Conservation (phyloP, 2,329 filamentous ascomycete species). For the Alternaria infectoria region DNA sequence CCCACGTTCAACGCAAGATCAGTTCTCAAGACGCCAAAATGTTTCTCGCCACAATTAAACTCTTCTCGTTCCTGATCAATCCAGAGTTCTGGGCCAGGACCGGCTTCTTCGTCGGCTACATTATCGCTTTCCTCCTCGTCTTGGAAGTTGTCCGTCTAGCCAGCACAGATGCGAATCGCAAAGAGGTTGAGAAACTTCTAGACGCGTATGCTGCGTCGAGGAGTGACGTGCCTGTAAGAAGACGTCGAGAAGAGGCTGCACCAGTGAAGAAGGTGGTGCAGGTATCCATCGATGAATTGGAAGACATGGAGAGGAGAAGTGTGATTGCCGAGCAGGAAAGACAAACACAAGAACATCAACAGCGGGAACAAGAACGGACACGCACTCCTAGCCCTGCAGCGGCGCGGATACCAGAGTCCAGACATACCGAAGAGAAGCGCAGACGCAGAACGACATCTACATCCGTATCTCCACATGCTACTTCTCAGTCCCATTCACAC, state of each 20-base stretch:
- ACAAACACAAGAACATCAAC: background rate
- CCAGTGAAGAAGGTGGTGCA: background rate
- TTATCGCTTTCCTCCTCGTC: conserved; percentile 26
- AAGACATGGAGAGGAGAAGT: conserved; percentile 10
- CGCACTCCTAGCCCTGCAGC: conserved; percentile 13
- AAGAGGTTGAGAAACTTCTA: conserved; percentile 29
- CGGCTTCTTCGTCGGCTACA: conserved; percentile 33
- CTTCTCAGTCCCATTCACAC: background rate
- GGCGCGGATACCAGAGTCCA: conserved; percentile 2
- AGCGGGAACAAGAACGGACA: background rate
- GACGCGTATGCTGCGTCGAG: conserved; percentile 24
- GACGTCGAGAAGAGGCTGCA: background rate
- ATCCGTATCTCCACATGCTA: background rate
- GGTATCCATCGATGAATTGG: conserved; percentile 3
- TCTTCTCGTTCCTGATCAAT: conserved; percentile 18
- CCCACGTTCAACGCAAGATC: background rate
- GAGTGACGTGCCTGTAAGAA: background rate
- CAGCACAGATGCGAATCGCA: conserved; percentile 30
- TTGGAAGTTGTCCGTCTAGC: conserved; percentile 29
- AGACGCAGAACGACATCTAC: conserved; percentile 3
- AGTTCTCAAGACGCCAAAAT: background rate
- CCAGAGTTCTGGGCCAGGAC: conserved; percentile 21
- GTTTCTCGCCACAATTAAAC: background rate
- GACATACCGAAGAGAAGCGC: conserved; percentile 7
- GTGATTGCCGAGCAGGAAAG: background rate